phyloP scores from a whole-genome alignment of 495 filamentous ascomycete species.

The Tricharina praecox region DNA sequence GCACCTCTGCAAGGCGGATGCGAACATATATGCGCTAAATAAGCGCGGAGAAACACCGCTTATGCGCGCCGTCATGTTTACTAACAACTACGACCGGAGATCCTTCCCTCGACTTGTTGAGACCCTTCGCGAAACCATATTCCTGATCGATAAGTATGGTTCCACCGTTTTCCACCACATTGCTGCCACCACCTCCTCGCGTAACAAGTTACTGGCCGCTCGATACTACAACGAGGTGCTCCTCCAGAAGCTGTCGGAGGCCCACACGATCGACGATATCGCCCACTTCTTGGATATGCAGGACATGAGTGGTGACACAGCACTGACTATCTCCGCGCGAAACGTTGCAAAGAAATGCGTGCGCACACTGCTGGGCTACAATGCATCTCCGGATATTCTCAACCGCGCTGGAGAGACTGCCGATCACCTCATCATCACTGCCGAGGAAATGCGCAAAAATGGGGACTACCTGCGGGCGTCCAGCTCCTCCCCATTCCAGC shows the following conservation, averaged over 20 bases:
- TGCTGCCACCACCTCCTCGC: constrained; percentile 59
- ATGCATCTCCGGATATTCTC: constrained; percentile 57
- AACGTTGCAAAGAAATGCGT: constrained; percentile 59
- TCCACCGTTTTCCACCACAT: constrained; percentile 88
- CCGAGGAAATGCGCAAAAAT: constrained; percentile 20
- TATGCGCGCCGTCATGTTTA: constrained; percentile 87
- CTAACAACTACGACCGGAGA: constrained; percentile 82
- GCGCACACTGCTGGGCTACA: constrained; percentile 49
- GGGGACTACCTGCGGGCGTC: constrained; percentile 17
- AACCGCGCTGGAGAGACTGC: constrained; percentile 68
- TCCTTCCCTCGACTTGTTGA: constrained; percentile 70
- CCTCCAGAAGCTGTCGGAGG: constrained; percentile 64
- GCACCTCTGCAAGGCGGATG: constrained; percentile 60
- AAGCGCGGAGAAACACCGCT: constrained; percentile 79
- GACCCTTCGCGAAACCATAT: constrained; percentile 59
- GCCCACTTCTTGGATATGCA: constrained; percentile 52
- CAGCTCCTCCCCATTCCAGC: constrained; percentile 21
- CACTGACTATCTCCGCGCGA: constrained; percentile 70
- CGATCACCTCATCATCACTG: constrained; percentile 44
- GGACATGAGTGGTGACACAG: constrained; percentile 74
- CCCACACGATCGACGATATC: constrained; percentile 36
- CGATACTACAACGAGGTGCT: constrained; percentile 84
- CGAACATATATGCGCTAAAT: constrained; percentile 49
- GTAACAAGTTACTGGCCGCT: constrained; percentile 63
- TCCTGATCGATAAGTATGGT: constrained; percentile 53